phyloP scores from a whole-genome alignment of 1,284 basidiomycete genomes.

The Lignosus rhinocerotis region DNA sequence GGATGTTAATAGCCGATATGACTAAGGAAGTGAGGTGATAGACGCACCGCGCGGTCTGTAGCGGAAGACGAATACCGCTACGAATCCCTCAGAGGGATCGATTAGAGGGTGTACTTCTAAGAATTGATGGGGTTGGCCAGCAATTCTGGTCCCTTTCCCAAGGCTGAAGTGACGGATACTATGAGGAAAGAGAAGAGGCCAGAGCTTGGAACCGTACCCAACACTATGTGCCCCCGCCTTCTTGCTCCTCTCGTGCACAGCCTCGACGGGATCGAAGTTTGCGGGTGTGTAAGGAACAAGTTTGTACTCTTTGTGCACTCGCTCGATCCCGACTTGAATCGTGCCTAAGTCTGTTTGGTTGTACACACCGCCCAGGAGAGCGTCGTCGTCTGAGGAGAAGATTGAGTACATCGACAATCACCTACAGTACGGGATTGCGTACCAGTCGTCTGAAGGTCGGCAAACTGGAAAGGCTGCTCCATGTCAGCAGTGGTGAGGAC shows the following conservation, averaged over 20 bases:
- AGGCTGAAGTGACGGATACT: neutral
- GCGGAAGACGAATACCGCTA: constrained; percentile 5
- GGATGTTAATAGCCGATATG: neutral
- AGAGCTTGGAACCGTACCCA: constrained; percentile 8
- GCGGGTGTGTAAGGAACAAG: neutral
- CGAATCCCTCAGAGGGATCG: constrained; percentile 1
- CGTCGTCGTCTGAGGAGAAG: constrained; percentile 6
- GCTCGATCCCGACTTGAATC: neutral
- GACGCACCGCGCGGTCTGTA: constrained; percentile 5
- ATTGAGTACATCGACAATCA: neutral
- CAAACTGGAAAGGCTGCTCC: constrained; percentile 10
- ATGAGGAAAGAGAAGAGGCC: neutral
- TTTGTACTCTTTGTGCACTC: neutral
- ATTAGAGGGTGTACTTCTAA: neutral
- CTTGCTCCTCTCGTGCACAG: constrained; percentile 24
- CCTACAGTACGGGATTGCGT: neutral
- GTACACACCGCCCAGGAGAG: neutral
- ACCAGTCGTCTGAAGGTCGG: constrained; percentile 7
- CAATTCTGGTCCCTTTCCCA: neutral
- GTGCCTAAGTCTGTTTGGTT: constrained; percentile 4
- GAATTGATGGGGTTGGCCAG: neutral
- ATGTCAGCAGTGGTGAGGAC: constrained; percentile 1
- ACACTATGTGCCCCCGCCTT: constrained; percentile 26
- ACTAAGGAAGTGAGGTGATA: neutral
- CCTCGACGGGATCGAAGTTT: constrained; percentile 1